Percentiles rank a stretch among this genome's conserved stretches.
phyloP scores from a whole-genome alignment of 2,329 filamentous ascomycete genomes.

The Alternaria panax region DNA sequence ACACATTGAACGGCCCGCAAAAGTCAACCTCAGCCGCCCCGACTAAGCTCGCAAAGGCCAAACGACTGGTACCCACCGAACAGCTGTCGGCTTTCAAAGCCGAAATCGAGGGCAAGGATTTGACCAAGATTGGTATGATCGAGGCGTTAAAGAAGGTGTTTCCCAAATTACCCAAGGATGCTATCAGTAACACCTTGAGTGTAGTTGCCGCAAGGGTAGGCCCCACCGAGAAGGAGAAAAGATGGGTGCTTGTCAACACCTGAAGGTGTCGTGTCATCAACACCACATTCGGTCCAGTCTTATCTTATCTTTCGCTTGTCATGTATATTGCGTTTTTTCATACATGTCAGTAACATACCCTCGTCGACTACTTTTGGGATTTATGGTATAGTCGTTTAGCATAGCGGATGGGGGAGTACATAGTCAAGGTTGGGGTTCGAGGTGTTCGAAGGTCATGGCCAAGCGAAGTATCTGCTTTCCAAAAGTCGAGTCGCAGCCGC shows the following conservation, averaged over 20 bases:
- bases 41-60: conserved; percentile 49
- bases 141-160: conserved; percentile 80
- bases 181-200: conserved; percentile 75
- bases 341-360: not conserved
- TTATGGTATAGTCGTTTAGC: conserved; percentile 3
- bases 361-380: not conserved
- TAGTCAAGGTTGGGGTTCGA: not conserved
- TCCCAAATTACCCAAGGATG: conserved; percentile 71
- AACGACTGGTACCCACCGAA: conserved; percentile 63
- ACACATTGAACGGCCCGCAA: conserved; percentile 36
- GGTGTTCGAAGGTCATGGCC: not conserved
- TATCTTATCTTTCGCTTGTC: not conserved
- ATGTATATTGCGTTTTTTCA: not conserved
- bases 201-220: conserved; percentile 69
- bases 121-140: conserved; percentile 76
- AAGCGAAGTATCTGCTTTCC: not conserved
- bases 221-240: conserved; percentile 69
- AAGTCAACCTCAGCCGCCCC: conserved; percentile 26
- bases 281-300: not conserved
- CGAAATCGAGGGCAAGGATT: conserved; percentile 72
- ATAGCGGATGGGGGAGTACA: conserved; percentile 2
- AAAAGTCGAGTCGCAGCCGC: not conserved
- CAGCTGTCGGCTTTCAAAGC: conserved; percentile 72
- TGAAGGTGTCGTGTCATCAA: conserved; percentile 8
- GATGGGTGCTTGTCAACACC: conserved; percentile 59